Evolutionary conservation across 225 moss, liverwort and hornwort genomes (phyloP), one percentile per base, ranked within the genome.

Genomic region (Sphagnum contortum): DNA sequence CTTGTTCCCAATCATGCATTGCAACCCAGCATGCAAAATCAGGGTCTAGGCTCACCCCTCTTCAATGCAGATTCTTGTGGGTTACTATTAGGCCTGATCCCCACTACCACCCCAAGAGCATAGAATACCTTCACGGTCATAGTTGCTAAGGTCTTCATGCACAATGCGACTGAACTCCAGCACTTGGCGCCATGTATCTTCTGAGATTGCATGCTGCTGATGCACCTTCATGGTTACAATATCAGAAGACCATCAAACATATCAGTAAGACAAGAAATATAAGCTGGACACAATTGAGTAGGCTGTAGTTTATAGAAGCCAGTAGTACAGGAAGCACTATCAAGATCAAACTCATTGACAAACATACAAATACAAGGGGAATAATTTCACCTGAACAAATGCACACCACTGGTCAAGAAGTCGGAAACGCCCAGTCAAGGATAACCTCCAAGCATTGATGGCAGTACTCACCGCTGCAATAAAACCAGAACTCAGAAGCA

Each of bases 131-230:
- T 98, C 96, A 50, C 87, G 90, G 73, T 98, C 96, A 73, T 98
- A 98, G 76, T 98, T 98, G 82, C 96, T 98, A 46, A 98, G 83
- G 73, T 98, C 96, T 80, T 98, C 96, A 70, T 98, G 96, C 47
- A 98, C 96, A 72, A 87, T 98, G 57, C 96, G 81, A 69, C 96
- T 93, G 64, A 98, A 93, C 68, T 98, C 96, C 74, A 98, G 79
- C 45, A 98, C 89, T 82, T 98, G 96, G 61, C 92, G 81, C 96
- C 96, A 98, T 6, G 96, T 98, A 55, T 98, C 96, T 77, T 98
- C 96, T 67, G 92, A 90, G 60, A 98, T 91, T 4, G 96, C 88
- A 82, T 98, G 83, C 60, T 89, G 81, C 73, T 98, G 96, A 78
- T 98, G 90, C 62, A 74, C 79, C 96, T 98, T 70, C 71, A 77